Conservation (phyloP, 2,329 filamentous ascomycete genomes). For the Colletotrichum sp. region DNA sequence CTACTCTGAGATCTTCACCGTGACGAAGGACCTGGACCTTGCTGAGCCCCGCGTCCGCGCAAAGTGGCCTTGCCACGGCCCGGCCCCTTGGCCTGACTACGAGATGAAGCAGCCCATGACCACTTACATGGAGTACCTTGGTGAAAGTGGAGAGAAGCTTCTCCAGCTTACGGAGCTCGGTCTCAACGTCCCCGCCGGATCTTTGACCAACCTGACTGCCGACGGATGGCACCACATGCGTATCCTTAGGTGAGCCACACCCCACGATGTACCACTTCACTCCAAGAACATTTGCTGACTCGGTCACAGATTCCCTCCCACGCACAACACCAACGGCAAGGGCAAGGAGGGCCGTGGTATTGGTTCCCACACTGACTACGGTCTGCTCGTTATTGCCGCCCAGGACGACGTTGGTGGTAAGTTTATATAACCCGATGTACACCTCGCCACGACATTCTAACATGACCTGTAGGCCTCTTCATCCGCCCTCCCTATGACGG, state of each 20-base stretch:
- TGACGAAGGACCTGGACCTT: slow-evolving; percentile 50
- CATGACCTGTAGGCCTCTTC: slow-evolving; percentile 41
- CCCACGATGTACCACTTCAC: background rate
- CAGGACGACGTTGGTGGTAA: slow-evolving; percentile 55
- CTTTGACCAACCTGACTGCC: slow-evolving; percentile 44
- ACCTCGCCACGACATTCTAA: background rate
- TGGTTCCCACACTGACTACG: slow-evolving; percentile 57
- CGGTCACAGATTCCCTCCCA: slow-evolving; percentile 33
- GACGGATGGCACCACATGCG: slow-evolving; percentile 60
- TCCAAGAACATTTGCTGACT: background rate
- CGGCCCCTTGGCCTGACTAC: slow-evolving; percentile 51
- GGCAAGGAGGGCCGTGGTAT: slow-evolving; percentile 55
- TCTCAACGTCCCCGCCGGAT: slow-evolving; percentile 42
- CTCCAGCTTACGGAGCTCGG: slow-evolving; percentile 51
- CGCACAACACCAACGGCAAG: slow-evolving; percentile 48
- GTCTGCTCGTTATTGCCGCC: slow-evolving; percentile 53
- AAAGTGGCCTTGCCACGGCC: slow-evolving; percentile 55
- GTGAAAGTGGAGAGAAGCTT: slow-evolving; percentile 47
- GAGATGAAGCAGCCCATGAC: slow-evolving; percentile 44
- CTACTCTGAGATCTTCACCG: slow-evolving; percentile 58
- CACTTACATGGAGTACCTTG: slow-evolving; percentile 46
- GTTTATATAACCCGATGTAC: background rate
- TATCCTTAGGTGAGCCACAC: slow-evolving; percentile 42
- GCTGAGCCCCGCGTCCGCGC: slow-evolving; percentile 42
- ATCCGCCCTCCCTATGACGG: slow-evolving; percentile 45